Base-by-base conservation (phyloP, 495 filamentous ascomycete genomes). In the Neurospora pannonica region DNA sequence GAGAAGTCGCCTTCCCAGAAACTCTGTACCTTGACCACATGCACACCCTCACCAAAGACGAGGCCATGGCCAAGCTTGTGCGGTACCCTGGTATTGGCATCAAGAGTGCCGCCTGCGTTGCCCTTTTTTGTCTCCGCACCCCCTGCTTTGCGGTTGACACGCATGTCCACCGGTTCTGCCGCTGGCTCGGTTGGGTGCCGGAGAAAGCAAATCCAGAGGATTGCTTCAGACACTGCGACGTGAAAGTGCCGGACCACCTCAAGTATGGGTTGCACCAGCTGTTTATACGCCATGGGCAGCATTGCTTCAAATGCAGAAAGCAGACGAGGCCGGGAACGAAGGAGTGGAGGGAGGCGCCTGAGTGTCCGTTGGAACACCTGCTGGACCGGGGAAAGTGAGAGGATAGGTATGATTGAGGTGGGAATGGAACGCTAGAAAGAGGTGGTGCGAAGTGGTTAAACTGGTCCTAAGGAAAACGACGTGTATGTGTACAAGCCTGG, bases 191-290 rank as follows among this genome's bases (percentile, higher is more conserved):
- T 17, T 99, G 96, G 96, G 87, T 94, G 13, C 88, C 89, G 0
- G 77, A 83, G 38, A 89, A 88, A 24, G 89, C 89, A 1, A 91
- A 84, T 13, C 86, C 91, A 34, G 88, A 94, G 69, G 89, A 89
- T 19, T 90, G 92, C 0, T 97, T 93, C 80, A 87, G 87, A 28
- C 96, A 99, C 79, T 88, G 91, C 39, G 94, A 99, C 46, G 89
- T 92, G 21, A 86, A 88, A 8, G 89, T 98, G 38, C 95, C 95
- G 1, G 89, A 97, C 77, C 87, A 93, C 60, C 83, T 97, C 31
- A 99, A 98, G 81, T 98, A 98, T 76, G 86, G 90, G 3, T 87
- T 98, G 5, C 96, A 99, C 81, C 89, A 94, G 76, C 85, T 98
- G 0, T 89, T 99, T 54, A 95, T 98, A 71, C 87, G 87, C 4